Evolutionary conservation across 257 asterid species (phyloP).

Genomic region (Penstemon eatonii): DNA sequence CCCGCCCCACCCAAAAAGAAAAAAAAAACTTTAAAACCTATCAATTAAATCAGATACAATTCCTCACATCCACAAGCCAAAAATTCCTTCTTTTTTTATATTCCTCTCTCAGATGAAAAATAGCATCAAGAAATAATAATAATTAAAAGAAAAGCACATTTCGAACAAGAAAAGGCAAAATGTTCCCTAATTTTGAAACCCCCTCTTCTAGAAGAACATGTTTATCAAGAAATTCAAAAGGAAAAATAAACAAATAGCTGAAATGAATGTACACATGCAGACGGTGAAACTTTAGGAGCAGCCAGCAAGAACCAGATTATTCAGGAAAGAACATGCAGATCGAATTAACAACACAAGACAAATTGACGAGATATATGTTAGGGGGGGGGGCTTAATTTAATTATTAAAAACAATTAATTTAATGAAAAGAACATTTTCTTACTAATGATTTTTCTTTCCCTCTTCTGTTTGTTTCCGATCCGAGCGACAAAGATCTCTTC

Average conservation of each 20-base stretch:
- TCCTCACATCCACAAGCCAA: neutral
- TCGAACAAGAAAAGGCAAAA: neutral
- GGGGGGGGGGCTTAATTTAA: too few relatives aligned
- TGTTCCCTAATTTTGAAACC: too few relatives aligned
- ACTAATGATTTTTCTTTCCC: conserved; percentile 5
- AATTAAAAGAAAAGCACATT: too few relatives aligned
- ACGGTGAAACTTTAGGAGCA: conserved; percentile 4
- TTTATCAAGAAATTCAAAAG: neutral
- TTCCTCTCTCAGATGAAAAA: conserved; percentile 8
- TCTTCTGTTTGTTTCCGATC: conserved; percentile 25
- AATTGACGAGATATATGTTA: neutral
- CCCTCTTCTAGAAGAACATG: neutral
- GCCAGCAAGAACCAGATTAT: neutral
- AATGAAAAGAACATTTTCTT: conserved; percentile 5
- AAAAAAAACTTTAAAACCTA: neutral
- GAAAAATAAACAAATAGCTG: neutral
- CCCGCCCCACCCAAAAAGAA: neutral
- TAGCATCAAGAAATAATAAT: neutral
- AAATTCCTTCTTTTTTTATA: neutral
- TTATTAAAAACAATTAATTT: too few relatives aligned
- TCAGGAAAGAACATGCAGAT: neutral
- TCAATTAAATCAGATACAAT: neutral
- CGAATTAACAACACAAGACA: neutral
- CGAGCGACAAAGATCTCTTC: conserved; percentile 18
- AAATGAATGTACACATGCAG: neutral